Evolutionary conservation across 2,329 filamentous ascomycete genomes (phyloP).

Genomic region (Exophiala aquamarina): DNA sequence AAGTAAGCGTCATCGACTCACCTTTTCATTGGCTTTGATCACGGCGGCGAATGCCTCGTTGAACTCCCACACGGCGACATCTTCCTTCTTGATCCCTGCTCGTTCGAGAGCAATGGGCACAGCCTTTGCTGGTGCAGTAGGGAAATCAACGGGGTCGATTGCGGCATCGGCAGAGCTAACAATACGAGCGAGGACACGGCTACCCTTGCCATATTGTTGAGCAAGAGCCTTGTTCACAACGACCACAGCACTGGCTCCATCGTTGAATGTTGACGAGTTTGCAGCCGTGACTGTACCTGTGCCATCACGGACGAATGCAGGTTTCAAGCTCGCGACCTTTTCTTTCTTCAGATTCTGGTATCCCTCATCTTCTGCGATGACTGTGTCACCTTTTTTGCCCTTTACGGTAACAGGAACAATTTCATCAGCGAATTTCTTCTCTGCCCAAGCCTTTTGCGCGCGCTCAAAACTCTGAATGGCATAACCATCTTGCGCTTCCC

Average conservation of each 20-base stretch:
- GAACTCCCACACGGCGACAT: slow-evolving; percentile 96
- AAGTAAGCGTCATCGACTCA: slow-evolving; percentile 34
- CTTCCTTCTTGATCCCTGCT: slow-evolving; percentile 85
- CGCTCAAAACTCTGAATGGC: slow-evolving; percentile 86
- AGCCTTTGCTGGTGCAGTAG: slow-evolving; percentile 85
- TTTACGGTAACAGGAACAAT: slow-evolving; percentile 85
- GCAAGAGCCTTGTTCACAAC: slow-evolving; percentile 79
- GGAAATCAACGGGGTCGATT: slow-evolving; percentile 89
- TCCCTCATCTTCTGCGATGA: slow-evolving; percentile 83
- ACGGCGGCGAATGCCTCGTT: slow-evolving; percentile 97
- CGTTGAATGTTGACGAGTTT: slow-evolving; percentile 91
- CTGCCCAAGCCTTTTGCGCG: slow-evolving; percentile 85
- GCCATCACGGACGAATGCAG: slow-evolving; percentile 83
- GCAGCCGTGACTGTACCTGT: slow-evolving; percentile 90
- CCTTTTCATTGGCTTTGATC: slow-evolving; percentile 91
- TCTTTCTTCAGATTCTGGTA: slow-evolving; percentile 84
- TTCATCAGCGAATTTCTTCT: slow-evolving; percentile 81
- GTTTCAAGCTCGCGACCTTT: slow-evolving; percentile 82
- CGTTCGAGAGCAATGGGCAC: slow-evolving; percentile 86
- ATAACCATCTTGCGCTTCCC: slow-evolving; percentile 88
- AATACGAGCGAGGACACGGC: slow-evolving; percentile 82
- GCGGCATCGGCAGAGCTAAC: slow-evolving; percentile 86
- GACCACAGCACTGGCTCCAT: slow-evolving; percentile 88
- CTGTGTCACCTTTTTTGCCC: slow-evolving; percentile 75
- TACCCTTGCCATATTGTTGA: slow-evolving; percentile 73